Conservation (phyloP, 225 moss, liverwort and hornwort genomes). For the Pseudoscleropodium purum region DNA sequence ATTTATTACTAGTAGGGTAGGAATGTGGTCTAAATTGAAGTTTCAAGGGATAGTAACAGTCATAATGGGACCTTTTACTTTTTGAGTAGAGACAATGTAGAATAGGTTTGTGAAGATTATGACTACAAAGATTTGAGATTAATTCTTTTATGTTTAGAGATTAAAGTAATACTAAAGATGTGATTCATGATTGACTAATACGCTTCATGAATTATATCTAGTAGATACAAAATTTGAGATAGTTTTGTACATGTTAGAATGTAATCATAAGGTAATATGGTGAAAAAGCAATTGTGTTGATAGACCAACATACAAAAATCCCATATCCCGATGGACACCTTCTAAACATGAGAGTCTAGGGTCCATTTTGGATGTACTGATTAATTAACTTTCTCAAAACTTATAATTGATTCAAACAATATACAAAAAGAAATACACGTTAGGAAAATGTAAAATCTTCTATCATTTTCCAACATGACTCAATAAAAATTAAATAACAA, state of each 20-base stretch:
- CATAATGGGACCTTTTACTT: too few relatives aligned
- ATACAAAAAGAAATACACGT: too few relatives aligned
- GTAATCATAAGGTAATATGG: background rate
- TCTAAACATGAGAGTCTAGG: background rate
- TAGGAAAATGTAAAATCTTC: background rate
- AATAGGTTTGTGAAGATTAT: too few relatives aligned
- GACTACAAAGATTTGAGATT: too few relatives aligned
- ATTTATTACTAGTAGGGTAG: background rate
- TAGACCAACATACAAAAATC: fast-evolving
- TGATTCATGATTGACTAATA: background rate
- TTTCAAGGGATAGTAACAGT: too few relatives aligned
- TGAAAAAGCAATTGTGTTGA: too few relatives aligned
- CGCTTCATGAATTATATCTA: background rate
- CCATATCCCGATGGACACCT: fast-evolving
- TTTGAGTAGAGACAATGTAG: too few relatives aligned
- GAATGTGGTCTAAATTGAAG: background rate
- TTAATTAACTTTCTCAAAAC: too few relatives aligned
- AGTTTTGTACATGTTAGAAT: background rate
- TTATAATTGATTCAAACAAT: background rate
- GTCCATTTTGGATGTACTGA: too few relatives aligned
- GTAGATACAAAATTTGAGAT: background rate
- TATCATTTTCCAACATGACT: background rate
- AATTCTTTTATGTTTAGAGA: background rate
- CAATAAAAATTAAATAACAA: background rate
- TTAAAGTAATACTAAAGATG: background rate